These are phyloP conservation scores for Cyberlindnera samutprakarnensis DNA, from an alignment of 805 yeast species.

Conservation along the genomic window DNA sequence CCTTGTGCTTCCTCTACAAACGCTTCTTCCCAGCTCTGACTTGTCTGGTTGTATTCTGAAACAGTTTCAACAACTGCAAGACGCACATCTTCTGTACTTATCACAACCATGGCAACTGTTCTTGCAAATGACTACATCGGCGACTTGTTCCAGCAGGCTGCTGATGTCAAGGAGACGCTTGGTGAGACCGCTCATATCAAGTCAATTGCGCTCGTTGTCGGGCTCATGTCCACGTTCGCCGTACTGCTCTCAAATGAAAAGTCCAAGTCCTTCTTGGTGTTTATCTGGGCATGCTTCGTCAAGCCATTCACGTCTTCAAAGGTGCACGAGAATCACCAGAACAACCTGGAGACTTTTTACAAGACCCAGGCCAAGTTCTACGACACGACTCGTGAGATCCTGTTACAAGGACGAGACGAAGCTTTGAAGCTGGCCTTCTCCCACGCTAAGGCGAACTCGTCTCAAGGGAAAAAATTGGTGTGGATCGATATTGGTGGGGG, in stretches of 20 bases:
- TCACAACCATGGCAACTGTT: conserved; percentile 2
- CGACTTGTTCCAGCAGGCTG: conserved; percentile 3
- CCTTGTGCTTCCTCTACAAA: too few relatives aligned
- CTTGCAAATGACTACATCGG: too few relatives aligned
- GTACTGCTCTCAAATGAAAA: conserved; percentile 13
- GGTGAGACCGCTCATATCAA: conserved; percentile 3
- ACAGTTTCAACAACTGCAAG: conserved; percentile 5
- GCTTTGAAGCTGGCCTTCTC: conserved; percentile 53
- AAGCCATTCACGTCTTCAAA: conserved; percentile 25
- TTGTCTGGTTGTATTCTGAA: neutral
- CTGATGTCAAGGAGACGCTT: conserved; percentile 3
- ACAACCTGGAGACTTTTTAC: conserved; percentile 53
- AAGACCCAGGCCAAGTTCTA: conserved; percentile 71
- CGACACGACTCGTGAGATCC: conserved; percentile 58
- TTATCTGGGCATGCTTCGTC: conserved; percentile 28
- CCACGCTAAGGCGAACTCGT: conserved; percentile 34
- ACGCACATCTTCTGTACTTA: too few relatives aligned
- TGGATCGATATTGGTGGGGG: conserved; percentile 88
- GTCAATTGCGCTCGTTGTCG: conserved; percentile 3
- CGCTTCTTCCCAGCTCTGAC: too few relatives aligned
- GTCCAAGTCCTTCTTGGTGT: conserved; percentile 18
- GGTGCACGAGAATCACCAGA: conserved; percentile 24
- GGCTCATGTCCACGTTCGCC: conserved; percentile 6
- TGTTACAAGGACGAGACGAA: conserved; percentile 64
- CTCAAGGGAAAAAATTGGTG: conserved; percentile 32